phyloP scores from a whole-genome alignment of 148 eudicot genomes.

The Amaranthus palmeri region DNA sequence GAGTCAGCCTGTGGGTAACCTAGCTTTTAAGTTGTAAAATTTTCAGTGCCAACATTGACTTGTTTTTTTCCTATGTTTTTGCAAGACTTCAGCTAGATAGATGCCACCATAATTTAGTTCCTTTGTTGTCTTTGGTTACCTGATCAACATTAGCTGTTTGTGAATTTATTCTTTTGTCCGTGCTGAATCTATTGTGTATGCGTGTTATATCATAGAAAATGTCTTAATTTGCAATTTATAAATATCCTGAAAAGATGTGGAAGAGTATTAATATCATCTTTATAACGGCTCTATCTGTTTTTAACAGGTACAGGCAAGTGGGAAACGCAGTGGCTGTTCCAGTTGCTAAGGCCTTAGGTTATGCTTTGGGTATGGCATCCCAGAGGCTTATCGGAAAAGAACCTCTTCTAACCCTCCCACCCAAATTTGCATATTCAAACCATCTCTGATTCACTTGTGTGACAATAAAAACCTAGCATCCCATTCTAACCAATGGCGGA shows the following conservation, averaged over 20 bases:
- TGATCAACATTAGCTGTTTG: background rate
- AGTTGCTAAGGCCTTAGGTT: slow-evolving; percentile 81
- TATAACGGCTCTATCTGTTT: background rate
- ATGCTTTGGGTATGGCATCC: slow-evolving; percentile 73
- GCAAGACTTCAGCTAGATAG: background rate
- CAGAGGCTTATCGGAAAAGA: slow-evolving; percentile 51
- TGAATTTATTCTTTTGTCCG: background rate
- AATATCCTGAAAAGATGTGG: background rate
- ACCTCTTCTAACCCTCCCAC: slow-evolving; percentile 63
- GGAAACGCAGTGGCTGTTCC: slow-evolving; percentile 94
- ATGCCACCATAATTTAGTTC: background rate
- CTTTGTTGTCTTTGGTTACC: background rate
- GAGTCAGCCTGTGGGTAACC: too few relatives aligned
- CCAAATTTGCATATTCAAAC: slow-evolving; percentile 56
- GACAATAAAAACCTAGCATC: background rate
- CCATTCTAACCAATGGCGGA: background rate
- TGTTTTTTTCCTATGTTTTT: background rate
- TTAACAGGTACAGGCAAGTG: slow-evolving; percentile 77
- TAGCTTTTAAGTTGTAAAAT: too few relatives aligned
- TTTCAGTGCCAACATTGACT: too few relatives aligned
- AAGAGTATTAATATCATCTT: background rate
- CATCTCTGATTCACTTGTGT: slow-evolving; percentile 2
- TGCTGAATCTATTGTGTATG: background rate
- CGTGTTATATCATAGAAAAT: background rate
- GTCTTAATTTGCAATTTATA: background rate